A percentile compares a stretch with the other conserved stretches of the same genome.
These are phyloP conservation scores for Tritrichomonas foetus DNA, from an alignment of 208 protist genomes.

Conservation along the genomic window DNA sequence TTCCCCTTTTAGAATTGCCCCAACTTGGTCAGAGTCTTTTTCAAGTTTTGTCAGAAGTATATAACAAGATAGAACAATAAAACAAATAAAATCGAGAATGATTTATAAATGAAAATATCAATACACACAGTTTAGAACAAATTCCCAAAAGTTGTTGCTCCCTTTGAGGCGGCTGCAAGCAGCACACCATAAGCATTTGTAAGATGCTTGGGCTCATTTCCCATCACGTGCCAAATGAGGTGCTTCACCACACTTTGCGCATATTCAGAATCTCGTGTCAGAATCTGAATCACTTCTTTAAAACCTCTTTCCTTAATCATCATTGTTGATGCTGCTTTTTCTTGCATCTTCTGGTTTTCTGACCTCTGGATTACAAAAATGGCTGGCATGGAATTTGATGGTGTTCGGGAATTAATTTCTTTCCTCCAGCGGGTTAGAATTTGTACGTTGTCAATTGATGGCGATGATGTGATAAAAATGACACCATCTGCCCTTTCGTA, in stretches of 20 bases:
- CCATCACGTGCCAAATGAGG: neutral
- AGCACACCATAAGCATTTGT: neutral
- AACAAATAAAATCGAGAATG: no score
- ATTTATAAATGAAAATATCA: neutral
- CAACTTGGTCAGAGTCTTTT: no score
- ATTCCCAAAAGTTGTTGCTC: neutral
- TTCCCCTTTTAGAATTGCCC: no score
- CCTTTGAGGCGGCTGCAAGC: neutral
- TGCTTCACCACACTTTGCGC: neutral
- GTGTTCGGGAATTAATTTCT: neutral
- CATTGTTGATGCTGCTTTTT: neutral
- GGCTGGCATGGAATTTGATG: neutral
- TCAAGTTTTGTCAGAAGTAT: no score
- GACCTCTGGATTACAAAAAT: neutral
- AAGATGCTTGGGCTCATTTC: slow-evolving; percentile 3
- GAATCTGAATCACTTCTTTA: neutral
- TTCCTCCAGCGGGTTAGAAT: neutral
- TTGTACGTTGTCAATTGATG: neutral
- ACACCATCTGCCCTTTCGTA: slow-evolving; percentile 15
- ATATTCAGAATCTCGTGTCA: neutral
- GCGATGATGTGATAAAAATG: slow-evolving; percentile 13
- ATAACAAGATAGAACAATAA: no score
- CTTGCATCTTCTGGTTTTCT: slow-evolving; percentile 30
- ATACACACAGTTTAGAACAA: neutral
- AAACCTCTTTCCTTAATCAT: neutral